These are phyloP conservation scores for Eremothecium gossypii DNA, from an alignment of 1,139 yeast species.

Conservation along the genomic window DNA sequence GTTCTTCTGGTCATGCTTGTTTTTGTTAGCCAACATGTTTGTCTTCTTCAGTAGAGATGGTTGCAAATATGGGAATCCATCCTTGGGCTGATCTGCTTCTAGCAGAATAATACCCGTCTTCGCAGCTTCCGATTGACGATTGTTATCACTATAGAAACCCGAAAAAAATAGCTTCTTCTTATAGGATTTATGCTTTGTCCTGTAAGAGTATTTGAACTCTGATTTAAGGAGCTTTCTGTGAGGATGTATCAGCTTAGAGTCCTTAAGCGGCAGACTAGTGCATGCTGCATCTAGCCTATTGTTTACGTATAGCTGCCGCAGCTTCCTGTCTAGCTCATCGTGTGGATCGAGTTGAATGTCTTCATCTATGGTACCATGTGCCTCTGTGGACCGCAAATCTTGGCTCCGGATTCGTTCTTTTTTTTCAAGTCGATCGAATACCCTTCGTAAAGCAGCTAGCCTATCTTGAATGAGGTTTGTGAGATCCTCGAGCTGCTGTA, in stretches of 20 bases:
- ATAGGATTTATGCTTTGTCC: slow-evolving; percentile 13
- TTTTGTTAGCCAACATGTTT: slow-evolving; percentile 22
- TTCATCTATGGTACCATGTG: slow-evolving; percentile 17
- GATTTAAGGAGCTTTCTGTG: slow-evolving; percentile 14
- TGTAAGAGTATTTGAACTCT: slow-evolving; percentile 16
- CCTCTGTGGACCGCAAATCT: slow-evolving; percentile 18
- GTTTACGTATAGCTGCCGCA: slow-evolving; percentile 18
- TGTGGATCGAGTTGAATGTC: slow-evolving; percentile 13
- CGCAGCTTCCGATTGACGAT: slow-evolving; percentile 4
- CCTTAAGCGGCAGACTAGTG: slow-evolving; percentile 14
- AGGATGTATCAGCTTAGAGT: slow-evolving; percentile 7
- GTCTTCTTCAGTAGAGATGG: slow-evolving; percentile 30
- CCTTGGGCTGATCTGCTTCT: slow-evolving; percentile 16
- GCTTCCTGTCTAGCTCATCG: slow-evolving; percentile 17
- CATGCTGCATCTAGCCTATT: slow-evolving; percentile 14
- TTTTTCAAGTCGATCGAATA: slow-evolving; percentile 14
- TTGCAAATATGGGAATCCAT: slow-evolving; percentile 31
- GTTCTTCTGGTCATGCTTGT: slow-evolving; percentile 24
- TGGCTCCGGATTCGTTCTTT: slow-evolving; percentile 14
- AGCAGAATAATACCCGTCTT: slow-evolving; percentile 20
- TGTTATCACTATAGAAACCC: slow-evolving; percentile 15
- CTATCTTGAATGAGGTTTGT: slow-evolving; percentile 17
- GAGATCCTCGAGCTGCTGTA: slow-evolving; percentile 15
- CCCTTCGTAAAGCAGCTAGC: slow-evolving; percentile 15
- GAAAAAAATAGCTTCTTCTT: slow-evolving; percentile 19